Evolutionary conservation across 2,329 filamentous ascomycete species (phyloP).

Genomic region (Scedosporium boydii): DNA sequence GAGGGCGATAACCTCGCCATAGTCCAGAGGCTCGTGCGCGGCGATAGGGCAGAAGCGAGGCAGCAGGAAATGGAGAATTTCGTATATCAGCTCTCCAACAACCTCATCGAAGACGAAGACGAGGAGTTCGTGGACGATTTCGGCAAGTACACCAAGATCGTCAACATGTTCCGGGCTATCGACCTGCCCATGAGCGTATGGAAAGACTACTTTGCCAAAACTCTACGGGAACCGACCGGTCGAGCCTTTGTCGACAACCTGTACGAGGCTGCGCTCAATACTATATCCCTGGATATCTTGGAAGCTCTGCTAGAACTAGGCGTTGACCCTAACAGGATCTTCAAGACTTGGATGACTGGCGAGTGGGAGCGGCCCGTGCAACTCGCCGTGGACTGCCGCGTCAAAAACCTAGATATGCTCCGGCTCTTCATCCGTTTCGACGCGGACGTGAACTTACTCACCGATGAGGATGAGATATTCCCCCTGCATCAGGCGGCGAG

Average conservation of each 20-base stretch:
- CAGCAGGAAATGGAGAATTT: not conserved
- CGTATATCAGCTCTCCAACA: constrained; percentile 1
- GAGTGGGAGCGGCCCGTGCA: not conserved
- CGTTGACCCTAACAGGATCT: not conserved
- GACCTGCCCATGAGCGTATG: not conserved
- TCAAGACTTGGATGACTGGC: not conserved
- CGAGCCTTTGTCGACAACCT: not conserved
- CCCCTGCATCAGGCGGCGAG: not conserved
- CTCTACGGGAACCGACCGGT: not conserved
- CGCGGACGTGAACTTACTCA: not conserved
- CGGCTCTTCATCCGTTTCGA: not conserved
- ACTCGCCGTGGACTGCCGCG: not conserved
- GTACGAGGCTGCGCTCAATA: not conserved
- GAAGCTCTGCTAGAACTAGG: not conserved
- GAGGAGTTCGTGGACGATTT: not conserved
- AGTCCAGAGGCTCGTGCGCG: not conserved
- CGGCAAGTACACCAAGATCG: constrained; percentile 2
- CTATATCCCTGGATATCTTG: not conserved
- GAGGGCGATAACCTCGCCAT: not conserved
- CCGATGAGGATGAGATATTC: not conserved
- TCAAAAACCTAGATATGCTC: not conserved
- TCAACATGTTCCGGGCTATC: not conserved
- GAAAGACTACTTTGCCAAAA: not conserved
- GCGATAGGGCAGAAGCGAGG: not conserved
- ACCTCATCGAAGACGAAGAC: not conserved